Evolutionary conservation across 768 basidiomycete species (phyloP), one percentile per base, ranked within the genome.

Genomic region (Krasilnikovozyma curviuscula): DNA sequence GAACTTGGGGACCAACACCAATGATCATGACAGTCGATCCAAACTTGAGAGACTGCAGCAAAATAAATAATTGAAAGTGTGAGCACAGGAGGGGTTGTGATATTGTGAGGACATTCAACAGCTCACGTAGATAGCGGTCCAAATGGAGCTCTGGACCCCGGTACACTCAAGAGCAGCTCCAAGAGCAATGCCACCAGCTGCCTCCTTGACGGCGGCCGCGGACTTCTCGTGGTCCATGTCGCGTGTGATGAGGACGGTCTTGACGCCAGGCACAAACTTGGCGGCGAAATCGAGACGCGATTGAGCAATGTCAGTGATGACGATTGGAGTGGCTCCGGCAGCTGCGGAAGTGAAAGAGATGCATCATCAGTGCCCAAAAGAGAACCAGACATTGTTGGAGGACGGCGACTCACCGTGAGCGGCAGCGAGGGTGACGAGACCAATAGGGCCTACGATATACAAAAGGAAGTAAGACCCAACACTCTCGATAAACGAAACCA

Each of bases 361-460:
- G n/a, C n/a, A n/a, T n/a, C n/a, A n/a, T n/a, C n/a, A n/a, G n/a
- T n/a, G n/a, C n/a, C n/a, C n/a, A n/a, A n/a, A n/a, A n/a, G n/a
- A n/a, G n/a, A n/a, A n/a, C n/a, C n/a, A n/a, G n/a, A n/a, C n/a
- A n/a, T n/a, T n/a, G n/a, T n/a, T n/a, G n/a, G n/a, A n/a, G n/a
- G n/a, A n/a, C n/a, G n/a, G n/a, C n/a, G n/a, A n/a, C n/a, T n/a
- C n/a, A n/a, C n/a, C 68, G 34, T 59, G 61, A 23, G 61, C 61
- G 5, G 64, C 61, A 12, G 65, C 55, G 9, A 67, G 62, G 29
- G 65, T 62, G 49, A 69, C 59, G 34, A 69, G 58, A 28, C 67
- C 68, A 52, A 69, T 68, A 7, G 68, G 66, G 12, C 67, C 68
- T 13, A 66, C 66, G n/a, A n/a, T n/a, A n/a, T n/a, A n/a, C n/a